A percentile compares a stretch with the other conserved stretches of the same genome.
phyloP scores from a whole-genome alignment of 1,284 basidiomycete genomes.

The Trichosporon asahii region DNA sequence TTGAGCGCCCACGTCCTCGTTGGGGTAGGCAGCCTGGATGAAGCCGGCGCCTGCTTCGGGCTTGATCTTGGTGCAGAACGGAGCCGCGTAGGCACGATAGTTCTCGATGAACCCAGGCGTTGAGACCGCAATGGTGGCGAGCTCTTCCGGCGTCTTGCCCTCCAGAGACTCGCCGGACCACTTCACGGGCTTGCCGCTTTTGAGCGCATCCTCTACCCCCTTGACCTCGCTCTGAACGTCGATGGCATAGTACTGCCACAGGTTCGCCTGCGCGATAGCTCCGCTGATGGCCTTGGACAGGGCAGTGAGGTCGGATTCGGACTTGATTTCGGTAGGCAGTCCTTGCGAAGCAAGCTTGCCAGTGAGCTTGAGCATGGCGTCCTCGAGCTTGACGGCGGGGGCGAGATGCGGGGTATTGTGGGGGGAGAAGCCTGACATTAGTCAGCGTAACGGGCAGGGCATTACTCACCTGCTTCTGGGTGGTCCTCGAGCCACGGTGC shows the following conservation, averaged over 20 bases:
- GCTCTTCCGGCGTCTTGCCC: slow-evolving; percentile 61
- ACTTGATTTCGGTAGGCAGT: slow-evolving; percentile 63
- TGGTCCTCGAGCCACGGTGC: slow-evolving; percentile 86
- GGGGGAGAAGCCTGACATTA: slow-evolving; percentile 70
- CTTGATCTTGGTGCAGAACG: slow-evolving; percentile 66
- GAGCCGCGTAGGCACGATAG: slow-evolving; percentile 60
- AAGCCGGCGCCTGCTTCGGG: slow-evolving; percentile 69
- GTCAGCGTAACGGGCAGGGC: slow-evolving; percentile 13
- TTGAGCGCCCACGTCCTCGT: slow-evolving; percentile 54
- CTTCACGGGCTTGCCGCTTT: slow-evolving; percentile 60
- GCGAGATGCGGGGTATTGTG: slow-evolving; percentile 82
- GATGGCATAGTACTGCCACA: slow-evolving; percentile 92
- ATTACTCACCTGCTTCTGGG: slow-evolving; percentile 77
- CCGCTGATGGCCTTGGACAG: slow-evolving; percentile 64
- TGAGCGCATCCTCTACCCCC: slow-evolving; percentile 45
- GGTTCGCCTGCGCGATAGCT: slow-evolving; percentile 62
- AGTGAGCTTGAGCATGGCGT: slow-evolving; percentile 76
- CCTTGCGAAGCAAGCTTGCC: slow-evolving; percentile 61
- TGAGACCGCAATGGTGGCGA: slow-evolving; percentile 63
- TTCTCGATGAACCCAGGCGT: slow-evolving; percentile 59
- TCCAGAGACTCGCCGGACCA: slow-evolving; percentile 45
- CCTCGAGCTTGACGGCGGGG: slow-evolving; percentile 82
- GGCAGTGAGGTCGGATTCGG: slow-evolving; percentile 64
- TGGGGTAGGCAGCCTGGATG: slow-evolving; percentile 55
- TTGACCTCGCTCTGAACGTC: slow-evolving; percentile 58